Base-by-base conservation (phyloP, 2,329 filamentous ascomycete species). In the Alternaria gansuensis region DNA sequence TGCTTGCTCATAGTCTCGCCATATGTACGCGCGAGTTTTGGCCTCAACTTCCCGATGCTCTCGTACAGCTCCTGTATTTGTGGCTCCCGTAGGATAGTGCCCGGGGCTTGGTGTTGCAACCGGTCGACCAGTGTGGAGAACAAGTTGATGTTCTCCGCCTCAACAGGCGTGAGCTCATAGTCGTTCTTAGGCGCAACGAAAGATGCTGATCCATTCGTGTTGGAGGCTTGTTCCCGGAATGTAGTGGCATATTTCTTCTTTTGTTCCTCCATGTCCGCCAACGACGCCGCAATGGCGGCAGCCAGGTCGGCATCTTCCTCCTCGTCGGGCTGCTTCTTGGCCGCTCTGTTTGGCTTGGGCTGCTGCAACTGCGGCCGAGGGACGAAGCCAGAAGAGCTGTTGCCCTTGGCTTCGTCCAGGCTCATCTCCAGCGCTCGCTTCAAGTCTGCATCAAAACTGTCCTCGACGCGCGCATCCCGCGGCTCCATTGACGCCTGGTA, bases 1-100 rank as follows among this genome's bases (percentile, higher is more conserved):
- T 98, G 95, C 79, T 99, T 99, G 85, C 95, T 98, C 95, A 99
- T 98, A 0, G 95, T 97, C 81, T 99, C 95, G 54, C 95, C 95
- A 74, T 98, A 97, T 0, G 94, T 97, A 57, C 95, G 87, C 4
- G 95, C 95, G 54, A 99, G 83, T 77, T 99, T 99, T 1, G 95
- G 95, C 49, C 95, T 87, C 63, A 99, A 81, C 14, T 92, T 85
- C n/a, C 94, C 93, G 69, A 99, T 98, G 70, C 93, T 96, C 73
- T 98, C 95, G 75, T 99, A 99, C 4, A 99, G 83, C 79, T 99
- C 95, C 78, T 99, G 95, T 50, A 99, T 97, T 75, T 98, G 95
- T 2, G 95, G 95, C 72, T 99, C 95, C 48, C 95, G 86, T n/a
- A 99, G 80, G 52, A 99, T 97, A 0, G 95, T 98, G 0, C 95